Evolutionary conservation across 78 protist species (phyloP).

Genomic region (Anaeramoeba ignava): DNA sequence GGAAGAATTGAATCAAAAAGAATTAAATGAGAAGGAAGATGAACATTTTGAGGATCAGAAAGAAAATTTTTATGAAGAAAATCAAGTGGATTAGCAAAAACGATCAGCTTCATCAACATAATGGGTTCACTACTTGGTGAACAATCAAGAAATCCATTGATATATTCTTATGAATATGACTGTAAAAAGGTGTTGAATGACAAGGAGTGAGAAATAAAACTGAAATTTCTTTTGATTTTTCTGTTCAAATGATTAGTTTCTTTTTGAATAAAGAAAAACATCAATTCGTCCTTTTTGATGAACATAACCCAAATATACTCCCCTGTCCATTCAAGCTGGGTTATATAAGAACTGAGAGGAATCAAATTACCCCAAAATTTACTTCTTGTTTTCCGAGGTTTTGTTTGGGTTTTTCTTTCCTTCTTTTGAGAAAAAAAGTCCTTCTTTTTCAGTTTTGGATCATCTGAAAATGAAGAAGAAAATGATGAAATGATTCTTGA

Average conservation of each 20-base stretch:
- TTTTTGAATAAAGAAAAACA: too few relatives aligned
- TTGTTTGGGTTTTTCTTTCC: too few relatives aligned
- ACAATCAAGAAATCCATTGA: slow-evolving; percentile 1
- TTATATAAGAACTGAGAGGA: too few relatives aligned
- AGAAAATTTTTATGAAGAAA: not conserved
- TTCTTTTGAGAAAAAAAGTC: too few relatives aligned
- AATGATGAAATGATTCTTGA: too few relatives aligned
- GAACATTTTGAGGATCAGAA: not conserved
- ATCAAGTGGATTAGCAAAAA: not conserved
- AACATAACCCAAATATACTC: too few relatives aligned
- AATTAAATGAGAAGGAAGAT: not conserved
- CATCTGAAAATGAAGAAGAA: too few relatives aligned
- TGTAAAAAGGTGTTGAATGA: not conserved
- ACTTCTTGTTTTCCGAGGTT: too few relatives aligned
- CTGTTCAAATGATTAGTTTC: not conserved
- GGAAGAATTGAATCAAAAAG: not conserved
- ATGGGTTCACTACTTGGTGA: too few relatives aligned
- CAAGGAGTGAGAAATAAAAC: not conserved
- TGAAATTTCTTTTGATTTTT: not conserved
- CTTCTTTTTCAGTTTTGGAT: too few relatives aligned
- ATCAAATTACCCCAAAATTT: too few relatives aligned
- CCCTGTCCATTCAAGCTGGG: too few relatives aligned
- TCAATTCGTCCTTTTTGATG: not conserved
- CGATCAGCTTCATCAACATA: not conserved
- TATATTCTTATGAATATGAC: not conserved